Percentiles rank a stretch among this genome's conserved stretches.
These are phyloP conservation scores for Clarireedia hainanense DNA, from an alignment of 2,329 filamentous ascomycete genomes.

Conservation along the genomic window DNA sequence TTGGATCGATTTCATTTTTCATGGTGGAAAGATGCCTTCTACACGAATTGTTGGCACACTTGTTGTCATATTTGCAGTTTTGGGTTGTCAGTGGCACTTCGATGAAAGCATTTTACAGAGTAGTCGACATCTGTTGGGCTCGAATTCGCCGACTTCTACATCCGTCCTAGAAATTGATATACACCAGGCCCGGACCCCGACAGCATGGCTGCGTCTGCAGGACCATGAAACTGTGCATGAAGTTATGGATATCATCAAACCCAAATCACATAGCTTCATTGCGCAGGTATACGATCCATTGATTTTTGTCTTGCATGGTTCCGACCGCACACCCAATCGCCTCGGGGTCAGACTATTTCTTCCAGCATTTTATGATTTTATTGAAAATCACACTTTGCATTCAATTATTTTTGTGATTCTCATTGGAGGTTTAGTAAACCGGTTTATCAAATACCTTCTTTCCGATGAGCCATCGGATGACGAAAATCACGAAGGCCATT, in stretches of 20 bases:
- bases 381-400: constrained; percentile 47
- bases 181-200: constrained; percentile 68
- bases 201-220: constrained; percentile 68
- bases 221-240: constrained; percentile 73
- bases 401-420: constrained; percentile 58
- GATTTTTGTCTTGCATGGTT: constrained; percentile 61
- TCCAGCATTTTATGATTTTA: constrained; percentile 59
- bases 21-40: constrained; percentile 58
- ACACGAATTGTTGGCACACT: constrained; percentile 69
- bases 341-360: constrained; percentile 40
- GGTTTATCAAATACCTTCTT: constrained; percentile 68
- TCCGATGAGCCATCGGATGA: constrained; percentile 47
- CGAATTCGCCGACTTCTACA: constrained; percentile 15
- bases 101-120: constrained; percentile 39
- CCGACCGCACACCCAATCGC: constrained; percentile 51
- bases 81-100: constrained; percentile 72
- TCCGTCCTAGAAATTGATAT: constrained; percentile 48
- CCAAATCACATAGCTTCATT: constrained; percentile 61
- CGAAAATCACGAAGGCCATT: constrained; percentile 36
- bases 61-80: constrained; percentile 63
- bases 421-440: constrained; percentile 53
- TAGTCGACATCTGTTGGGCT: neutral
- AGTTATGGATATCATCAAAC: constrained; percentile 69
- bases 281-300: constrained; percentile 69
- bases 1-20: constrained; percentile 55